Evolutionary conservation across 1,284 basidiomycete genomes (phyloP).

Genomic region (Trichosporon coremiiforme): DNA sequence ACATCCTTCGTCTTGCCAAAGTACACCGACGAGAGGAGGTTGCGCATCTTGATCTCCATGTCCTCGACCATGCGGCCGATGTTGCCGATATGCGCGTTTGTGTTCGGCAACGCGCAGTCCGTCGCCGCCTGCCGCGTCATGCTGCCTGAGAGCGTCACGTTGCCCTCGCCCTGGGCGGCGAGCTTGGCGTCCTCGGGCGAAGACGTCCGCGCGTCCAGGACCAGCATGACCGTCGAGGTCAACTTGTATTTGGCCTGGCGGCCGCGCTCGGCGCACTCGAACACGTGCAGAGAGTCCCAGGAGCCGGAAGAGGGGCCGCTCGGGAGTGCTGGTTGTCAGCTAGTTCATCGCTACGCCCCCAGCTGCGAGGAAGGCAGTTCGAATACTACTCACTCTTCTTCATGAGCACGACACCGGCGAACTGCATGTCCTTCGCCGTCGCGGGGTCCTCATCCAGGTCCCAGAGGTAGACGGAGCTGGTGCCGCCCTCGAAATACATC

Average conservation of each 20-base stretch:
- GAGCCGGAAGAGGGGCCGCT: slow-evolving; percentile 54
- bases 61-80: slow-evolving; percentile 95
- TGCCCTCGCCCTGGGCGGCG: slow-evolving; percentile 62
- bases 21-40: slow-evolving; percentile 93
- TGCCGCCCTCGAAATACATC: slow-evolving; percentile 97
- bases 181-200: slow-evolving; percentile 53
- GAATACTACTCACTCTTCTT: slow-evolving; percentile 77
- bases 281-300: slow-evolving; percentile 99
- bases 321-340: neutral
- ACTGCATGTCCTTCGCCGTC: slow-evolving; percentile 57
- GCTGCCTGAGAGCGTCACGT: slow-evolving; percentile 85
- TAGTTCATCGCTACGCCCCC: neutral
- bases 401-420: slow-evolving; percentile 93
- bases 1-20: slow-evolving; percentile 98
- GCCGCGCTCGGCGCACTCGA: slow-evolving; percentile 87
- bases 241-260: slow-evolving; percentile 94
- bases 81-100: slow-evolving; percentile 84
- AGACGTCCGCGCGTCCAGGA: slow-evolving; percentile 68
- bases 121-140: slow-evolving; percentile 94
- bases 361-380: too few species aligned
- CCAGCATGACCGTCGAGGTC: slow-evolving; percentile 97
- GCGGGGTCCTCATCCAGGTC: slow-evolving; percentile 81
- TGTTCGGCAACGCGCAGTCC: slow-evolving; percentile 75
- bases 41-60: slow-evolving; percentile 98
- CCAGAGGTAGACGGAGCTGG: slow-evolving; percentile 98